A percentile compares a stretch with the other conserved stretches of the same genome.
Evolutionary conservation across 2,329 filamentous ascomycete species (phyloP).

Genomic region (Byssothecium circinans): DNA sequence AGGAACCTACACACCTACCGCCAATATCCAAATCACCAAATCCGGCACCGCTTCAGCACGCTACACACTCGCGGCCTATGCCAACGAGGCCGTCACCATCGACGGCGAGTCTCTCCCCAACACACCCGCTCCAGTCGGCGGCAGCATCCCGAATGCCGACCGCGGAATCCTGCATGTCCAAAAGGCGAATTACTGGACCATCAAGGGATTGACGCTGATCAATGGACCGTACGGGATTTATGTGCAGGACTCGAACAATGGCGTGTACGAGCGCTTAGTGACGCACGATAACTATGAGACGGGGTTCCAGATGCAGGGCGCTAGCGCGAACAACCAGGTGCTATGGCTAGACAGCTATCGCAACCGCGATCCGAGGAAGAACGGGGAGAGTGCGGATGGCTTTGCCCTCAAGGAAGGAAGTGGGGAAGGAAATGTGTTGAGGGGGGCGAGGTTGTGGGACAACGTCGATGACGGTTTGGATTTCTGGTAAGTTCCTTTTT

Average conservation of each 20-base stretch:
- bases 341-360: constrained; percentile 27
- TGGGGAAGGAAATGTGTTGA: constrained; percentile 51
- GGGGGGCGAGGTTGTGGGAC: constrained; percentile 53
- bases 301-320: constrained; percentile 44
- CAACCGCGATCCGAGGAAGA: constrained; percentile 50
- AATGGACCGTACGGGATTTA: constrained; percentile 47
- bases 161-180: constrained; percentile 54
- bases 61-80: constrained; percentile 49
- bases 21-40: constrained; percentile 52
- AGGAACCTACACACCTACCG: constrained; percentile 50
- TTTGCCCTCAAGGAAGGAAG: constrained; percentile 53
- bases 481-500: constrained; percentile 31
- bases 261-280: constrained; percentile 41
- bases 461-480: constrained; percentile 56
- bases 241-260: constrained; percentile 38
- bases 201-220: constrained; percentile 45
- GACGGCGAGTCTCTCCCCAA: constrained; percentile 48
- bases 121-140: constrained; percentile 48
- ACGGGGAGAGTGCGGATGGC: constrained; percentile 55
- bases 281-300: constrained; percentile 47
- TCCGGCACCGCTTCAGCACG: constrained; percentile 45
- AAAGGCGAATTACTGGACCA: constrained; percentile 50
- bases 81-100: constrained; percentile 49
- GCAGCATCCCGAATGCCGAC: constrained; percentile 45
- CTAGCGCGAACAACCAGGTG: constrained; percentile 26